These are phyloP conservation scores for Colletotrichum sublineola DNA, from an alignment of 2,329 filamentous ascomycete species.

Conservation along the genomic window DNA sequence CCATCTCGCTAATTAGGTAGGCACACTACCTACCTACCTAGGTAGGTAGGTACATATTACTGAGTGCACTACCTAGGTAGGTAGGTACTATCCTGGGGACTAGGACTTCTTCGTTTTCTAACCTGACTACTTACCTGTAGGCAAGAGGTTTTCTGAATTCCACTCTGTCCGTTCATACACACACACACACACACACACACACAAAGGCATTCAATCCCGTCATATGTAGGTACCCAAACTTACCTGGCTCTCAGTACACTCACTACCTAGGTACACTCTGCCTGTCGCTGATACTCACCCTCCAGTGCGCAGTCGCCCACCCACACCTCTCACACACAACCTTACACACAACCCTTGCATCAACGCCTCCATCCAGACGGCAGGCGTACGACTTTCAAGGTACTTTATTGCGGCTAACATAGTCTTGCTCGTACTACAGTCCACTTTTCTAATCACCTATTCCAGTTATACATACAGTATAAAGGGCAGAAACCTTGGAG, in stretches of 20 bases:
- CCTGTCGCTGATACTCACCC: neutral
- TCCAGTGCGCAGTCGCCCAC: neutral
- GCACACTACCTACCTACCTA: neutral
- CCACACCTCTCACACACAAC: neutral
- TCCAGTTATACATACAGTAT: neutral
- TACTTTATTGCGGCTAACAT: neutral
- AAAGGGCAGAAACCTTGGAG: too few relatives aligned
- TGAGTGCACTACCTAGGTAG: neutral
- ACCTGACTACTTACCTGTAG: constrained; percentile 9
- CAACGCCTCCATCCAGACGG: neutral
- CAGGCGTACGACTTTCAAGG: neutral
- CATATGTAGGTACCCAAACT: too few relatives aligned
- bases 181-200: neutral
- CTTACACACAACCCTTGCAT: constrained; percentile 3
- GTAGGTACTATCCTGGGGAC: neutral
- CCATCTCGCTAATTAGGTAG: neutral
- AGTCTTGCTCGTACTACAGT: neutral
- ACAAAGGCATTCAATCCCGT: neutral
- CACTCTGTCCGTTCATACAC: constrained; percentile 4
- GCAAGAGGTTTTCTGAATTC: neutral
- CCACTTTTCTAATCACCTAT: neutral
- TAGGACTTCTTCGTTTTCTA: neutral
- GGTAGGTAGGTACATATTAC: too few relatives aligned
- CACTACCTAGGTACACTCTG: neutral
- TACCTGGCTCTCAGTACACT: too few relatives aligned